These are phyloP conservation scores for Diversispora eburnea DNA, from an alignment of 192 early-diverging fungal species.

Conservation along the genomic window DNA sequence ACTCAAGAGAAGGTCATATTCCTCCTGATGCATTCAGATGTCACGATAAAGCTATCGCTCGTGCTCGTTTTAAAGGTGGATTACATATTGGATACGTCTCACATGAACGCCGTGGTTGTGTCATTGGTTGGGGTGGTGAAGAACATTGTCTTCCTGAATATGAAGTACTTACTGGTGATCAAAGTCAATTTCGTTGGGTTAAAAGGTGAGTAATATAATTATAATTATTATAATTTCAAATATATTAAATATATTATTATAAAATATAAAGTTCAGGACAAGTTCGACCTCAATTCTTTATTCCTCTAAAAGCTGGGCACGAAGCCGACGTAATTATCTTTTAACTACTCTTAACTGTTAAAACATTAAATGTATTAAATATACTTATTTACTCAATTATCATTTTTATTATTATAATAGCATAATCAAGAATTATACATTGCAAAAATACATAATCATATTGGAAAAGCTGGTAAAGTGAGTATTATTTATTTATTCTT, in stretches of 20 bases:
- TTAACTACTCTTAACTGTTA: background rate
- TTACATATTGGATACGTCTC: background rate
- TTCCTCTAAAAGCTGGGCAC: background rate
- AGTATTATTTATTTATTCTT: background rate
- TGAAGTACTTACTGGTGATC: background rate
- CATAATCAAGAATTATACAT: background rate
- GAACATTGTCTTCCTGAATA: background rate
- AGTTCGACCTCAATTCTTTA: background rate
- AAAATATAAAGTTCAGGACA: background rate
- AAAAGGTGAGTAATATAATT: background rate
- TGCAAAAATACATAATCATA: background rate
- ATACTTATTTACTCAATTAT: background rate
- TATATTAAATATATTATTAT: background rate
- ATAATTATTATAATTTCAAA: background rate
- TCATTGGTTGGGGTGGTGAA: background rate
- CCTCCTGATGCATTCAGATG: background rate
- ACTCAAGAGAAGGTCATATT: background rate
- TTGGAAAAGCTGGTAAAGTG: background rate
- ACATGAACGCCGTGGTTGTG: background rate
- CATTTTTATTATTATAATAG: background rate
- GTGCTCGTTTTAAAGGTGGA: background rate
- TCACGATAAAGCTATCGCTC: background rate
- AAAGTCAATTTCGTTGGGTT: conserved; percentile 8
- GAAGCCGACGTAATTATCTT: background rate
- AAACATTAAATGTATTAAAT: background rate